Evolutionary conservation across 2,329 filamentous ascomycete genomes (phyloP).

Genomic region (Penicillium verrucosum): DNA sequence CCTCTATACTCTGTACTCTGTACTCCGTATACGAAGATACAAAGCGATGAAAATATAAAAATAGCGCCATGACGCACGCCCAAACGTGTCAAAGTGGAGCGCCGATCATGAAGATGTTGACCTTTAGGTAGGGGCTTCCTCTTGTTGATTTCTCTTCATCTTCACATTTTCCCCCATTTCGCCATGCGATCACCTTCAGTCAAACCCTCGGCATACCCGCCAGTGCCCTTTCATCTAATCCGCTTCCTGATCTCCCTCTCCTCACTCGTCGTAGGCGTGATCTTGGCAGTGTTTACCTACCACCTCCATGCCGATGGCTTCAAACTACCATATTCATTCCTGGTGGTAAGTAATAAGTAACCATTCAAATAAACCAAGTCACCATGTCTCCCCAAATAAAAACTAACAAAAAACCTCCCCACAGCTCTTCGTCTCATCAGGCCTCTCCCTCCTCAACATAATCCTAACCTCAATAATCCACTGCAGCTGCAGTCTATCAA

Average conservation of each 20-base stretch:
- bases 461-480: conserved; percentile 51
- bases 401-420: not conserved
- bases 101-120: conserved; percentile 13
- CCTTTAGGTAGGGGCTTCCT: not conserved
- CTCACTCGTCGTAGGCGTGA: conserved; percentile 52
- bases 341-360: conserved; percentile 51
- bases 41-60: conserved; percentile 11
- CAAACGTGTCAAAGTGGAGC: conserved; percentile 70
- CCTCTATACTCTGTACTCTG: no score
- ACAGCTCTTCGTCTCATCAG: conserved; percentile 51
- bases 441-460: conserved; percentile 52
- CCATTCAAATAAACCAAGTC: not conserved
- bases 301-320: conserved; percentile 52
- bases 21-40: not conserved
- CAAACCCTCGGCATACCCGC: conserved; percentile 41
- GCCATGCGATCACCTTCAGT: conserved; percentile 33
- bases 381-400: no score
- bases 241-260: conserved; percentile 47
- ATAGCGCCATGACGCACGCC: conserved; percentile 54
- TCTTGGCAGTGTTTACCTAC: conserved; percentile 56
- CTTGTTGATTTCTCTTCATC: not conserved
- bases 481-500: conserved; percentile 51
- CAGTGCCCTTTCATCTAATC: conserved; percentile 40
- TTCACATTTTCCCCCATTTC: conserved; percentile 4
- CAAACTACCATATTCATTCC: conserved; percentile 58